Evolutionary conservation across 192 early-diverging fungal species (phyloP), one percentile per base, ranked within the genome.

Genomic region (Dispira simplex): DNA sequence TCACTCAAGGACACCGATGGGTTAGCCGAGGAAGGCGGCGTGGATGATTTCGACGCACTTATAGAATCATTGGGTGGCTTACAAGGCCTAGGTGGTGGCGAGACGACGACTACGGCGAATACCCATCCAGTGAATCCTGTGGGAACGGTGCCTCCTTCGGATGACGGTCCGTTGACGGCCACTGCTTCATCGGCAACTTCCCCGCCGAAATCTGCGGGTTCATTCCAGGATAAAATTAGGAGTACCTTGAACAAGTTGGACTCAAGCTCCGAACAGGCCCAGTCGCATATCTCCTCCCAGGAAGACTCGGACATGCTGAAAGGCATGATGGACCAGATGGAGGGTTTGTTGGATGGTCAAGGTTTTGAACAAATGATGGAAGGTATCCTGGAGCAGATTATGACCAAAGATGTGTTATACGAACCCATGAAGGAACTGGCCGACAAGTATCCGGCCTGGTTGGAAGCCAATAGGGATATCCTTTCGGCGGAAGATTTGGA

Each of bases 391-490:
- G 81, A 89, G 47, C 83, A 95, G 72, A 73, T 99, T 44, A 90
- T 95, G 85, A 86, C 85, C 46, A 94, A 92, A 66, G 94, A 97
- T 32, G 75, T 97, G 25, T 75, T 99, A 49, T 90, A 93, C 74
- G 95, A 98, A 72, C 94, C 95, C 11, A 91, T 99, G 78, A 90
- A 87, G 74, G 94, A 99, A 47, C 73, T 99, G 55, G 80, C 81
- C 23, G 70, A 63, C 14, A 89, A 86, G 84, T 99, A 99, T 56
- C 95, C 97, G 21, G 76, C 78, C 70, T 99, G 90, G 80, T 71
- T 99, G 43, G 78, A 80, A 16, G 80, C 81, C 43, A 90, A 97
- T 75, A 85, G 87, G 70, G 74, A 70, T n/a, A 80, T 77, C 60
- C 71, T 90, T 23, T 65, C 89, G 0, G 66, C 66, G 14, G 87